These are phyloP conservation scores for Ganoderma sinense DNA, from an alignment of 1,284 basidiomycete genomes.

Conservation along the genomic window DNA sequence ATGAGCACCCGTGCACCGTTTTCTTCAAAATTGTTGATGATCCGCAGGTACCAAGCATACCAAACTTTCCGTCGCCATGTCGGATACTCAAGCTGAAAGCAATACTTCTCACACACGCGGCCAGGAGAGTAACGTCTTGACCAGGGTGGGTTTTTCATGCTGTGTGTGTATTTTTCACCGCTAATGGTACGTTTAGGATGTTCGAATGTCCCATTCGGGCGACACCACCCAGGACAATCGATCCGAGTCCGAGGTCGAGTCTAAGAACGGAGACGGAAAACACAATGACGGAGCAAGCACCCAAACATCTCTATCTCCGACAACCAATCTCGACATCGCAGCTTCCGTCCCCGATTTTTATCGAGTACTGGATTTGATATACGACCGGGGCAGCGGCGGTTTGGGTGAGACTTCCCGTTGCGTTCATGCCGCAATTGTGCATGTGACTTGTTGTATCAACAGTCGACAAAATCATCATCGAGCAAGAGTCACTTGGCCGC, in stretches of 20 bases:
- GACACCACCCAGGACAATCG: background rate
- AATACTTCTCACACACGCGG: background rate
- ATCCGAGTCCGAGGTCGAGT: background rate
- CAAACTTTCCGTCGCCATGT: background rate
- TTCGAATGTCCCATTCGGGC: background rate
- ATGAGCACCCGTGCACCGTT: background rate
- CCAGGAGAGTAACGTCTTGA: background rate
- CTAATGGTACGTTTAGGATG: background rate
- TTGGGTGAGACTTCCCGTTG: slow-evolving; percentile 44
- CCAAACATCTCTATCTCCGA: background rate
- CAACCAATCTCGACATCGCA: slow-evolving; percentile 21
- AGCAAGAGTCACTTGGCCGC: slow-evolving; percentile 51
- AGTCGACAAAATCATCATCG: slow-evolving; percentile 70
- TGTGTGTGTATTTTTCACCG: background rate
- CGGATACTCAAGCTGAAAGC: no score
- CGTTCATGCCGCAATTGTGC: slow-evolving; percentile 35
- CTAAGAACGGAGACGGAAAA: background rate
- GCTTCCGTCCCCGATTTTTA: slow-evolving; percentile 49
- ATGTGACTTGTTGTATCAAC: slow-evolving; percentile 1
- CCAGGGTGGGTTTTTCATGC: no score
- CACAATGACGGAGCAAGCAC: background rate
- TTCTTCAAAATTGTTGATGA: background rate
- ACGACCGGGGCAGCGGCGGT: slow-evolving; percentile 57
- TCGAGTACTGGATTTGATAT: slow-evolving; percentile 59
- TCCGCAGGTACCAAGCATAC: background rate